Evolutionary conservation across 768 basidiomycete genomes (phyloP).

Genomic region (Xerocomellus intermedius): DNA sequence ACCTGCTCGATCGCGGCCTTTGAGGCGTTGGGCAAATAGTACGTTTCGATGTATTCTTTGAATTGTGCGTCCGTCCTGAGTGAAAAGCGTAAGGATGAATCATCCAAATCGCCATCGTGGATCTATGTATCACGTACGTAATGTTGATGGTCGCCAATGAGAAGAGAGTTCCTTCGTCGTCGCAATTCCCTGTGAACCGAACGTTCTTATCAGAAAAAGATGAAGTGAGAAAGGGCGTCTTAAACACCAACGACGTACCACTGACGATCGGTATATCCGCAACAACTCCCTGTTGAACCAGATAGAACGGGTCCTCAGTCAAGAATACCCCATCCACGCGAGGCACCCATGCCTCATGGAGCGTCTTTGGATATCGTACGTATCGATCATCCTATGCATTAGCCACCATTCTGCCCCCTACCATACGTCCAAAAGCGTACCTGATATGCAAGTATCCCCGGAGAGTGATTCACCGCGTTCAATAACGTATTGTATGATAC

Average conservation of each 20-base stretch:
- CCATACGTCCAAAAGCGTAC: conserved; percentile 10
- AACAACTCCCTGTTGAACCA: conserved; percentile 35
- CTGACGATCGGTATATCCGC: conserved; percentile 20
- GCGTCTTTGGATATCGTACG: conserved; percentile 5
- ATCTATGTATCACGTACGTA: neutral
- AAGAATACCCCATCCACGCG: conserved; percentile 41
- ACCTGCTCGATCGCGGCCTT: conserved; percentile 25
- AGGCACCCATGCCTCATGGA: conserved; percentile 37
- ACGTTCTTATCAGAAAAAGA: neutral
- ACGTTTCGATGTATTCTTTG: conserved; percentile 31
- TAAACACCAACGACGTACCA: conserved; percentile 1
- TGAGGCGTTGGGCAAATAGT: conserved; percentile 29
- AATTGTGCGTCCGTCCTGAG: conserved; percentile 27
- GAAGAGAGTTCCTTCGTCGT: conserved; percentile 47
- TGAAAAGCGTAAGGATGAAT: neutral
- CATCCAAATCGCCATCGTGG: too few species aligned
- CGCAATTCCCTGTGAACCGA: conserved; percentile 31
- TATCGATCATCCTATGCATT: neutral
- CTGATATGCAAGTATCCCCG: conserved; percentile 33
- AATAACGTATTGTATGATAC: conserved; percentile 30
- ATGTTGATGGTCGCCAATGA: neutral
- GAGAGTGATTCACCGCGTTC: conserved; percentile 32
- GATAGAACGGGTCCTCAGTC: conserved; percentile 28
- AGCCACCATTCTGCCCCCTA: neutral
- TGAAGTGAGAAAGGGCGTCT: too few species aligned